A percentile compares a stretch with the other conserved stretches of the same genome.
Conservation (phyloP, 495 filamentous ascomycete genomes). For the Tuber calosporum region DNA sequence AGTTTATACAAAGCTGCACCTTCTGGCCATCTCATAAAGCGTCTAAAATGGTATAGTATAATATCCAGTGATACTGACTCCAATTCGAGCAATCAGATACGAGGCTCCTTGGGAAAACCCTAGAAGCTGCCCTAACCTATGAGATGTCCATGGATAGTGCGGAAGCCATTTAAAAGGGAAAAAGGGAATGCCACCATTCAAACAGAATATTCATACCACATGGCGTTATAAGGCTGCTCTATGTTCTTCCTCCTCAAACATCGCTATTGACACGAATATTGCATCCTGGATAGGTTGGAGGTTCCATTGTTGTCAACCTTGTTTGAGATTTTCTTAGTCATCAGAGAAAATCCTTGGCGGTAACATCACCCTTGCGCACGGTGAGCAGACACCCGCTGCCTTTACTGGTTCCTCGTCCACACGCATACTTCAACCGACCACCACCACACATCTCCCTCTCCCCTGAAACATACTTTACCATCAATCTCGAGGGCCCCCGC, state of each 20-base stretch:
- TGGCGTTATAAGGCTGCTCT: not conserved
- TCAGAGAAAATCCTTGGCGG: not conserved
- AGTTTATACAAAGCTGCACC: not conserved
- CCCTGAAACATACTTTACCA: not conserved
- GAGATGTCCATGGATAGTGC: not conserved
- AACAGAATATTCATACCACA: not conserved
- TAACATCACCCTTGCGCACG: not conserved
- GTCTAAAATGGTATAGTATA: not conserved
- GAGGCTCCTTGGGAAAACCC: not conserved
- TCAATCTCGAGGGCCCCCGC: not conserved
- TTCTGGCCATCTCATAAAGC: not conserved
- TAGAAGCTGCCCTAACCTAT: not conserved
- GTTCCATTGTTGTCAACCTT: not conserved
- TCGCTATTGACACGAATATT: not conserved
- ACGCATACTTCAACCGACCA: slow-evolving; percentile 18
- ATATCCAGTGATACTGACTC: not conserved
- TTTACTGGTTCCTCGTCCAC: not conserved
- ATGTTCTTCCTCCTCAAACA: not conserved
- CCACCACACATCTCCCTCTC: slow-evolving; percentile 13
- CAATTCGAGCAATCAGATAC: not conserved
- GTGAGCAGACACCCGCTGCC: not conserved
- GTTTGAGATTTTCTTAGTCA: not conserved
- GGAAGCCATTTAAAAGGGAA: not conserved
- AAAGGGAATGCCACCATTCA: not conserved
- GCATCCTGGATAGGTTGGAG: not conserved